Base-by-base conservation (phyloP, 768 basidiomycete genomes). In the Tulasnella sp. region DNA sequence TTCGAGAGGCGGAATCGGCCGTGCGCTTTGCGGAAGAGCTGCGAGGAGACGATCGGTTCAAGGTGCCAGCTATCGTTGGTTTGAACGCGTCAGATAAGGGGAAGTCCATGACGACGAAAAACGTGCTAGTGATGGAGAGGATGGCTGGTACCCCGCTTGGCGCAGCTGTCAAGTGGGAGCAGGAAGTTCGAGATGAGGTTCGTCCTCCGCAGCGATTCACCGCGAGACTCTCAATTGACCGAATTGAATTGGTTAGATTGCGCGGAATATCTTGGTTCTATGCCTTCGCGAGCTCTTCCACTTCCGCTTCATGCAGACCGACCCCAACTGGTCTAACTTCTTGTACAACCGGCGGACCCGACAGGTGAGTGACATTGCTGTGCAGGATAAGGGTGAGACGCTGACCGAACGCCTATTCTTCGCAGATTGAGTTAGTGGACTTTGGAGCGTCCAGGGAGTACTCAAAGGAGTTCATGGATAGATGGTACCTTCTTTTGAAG, bases 281-380 rank as follows among this genome's bases (percentile, higher is more conserved):
- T 98, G 95, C 82, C 85, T 99, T 55, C 90, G 88, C 78, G 98
- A 99, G 83, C 88, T 99, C 9, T 98, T 98, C 83, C 87, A 91
- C 79, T 97, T 98, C 86, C 87, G 93, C 40, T 84, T 92, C 61
- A 99, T 99, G 98, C 98, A 99, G 84, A 99, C 97, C 0, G 97
- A 99, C 83, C 98, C 98, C 3, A 99, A 99, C 82, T 99, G 94
- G 93, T 93, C 94, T 11, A 99, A 99, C 84, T 99, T 99, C 85
- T 86, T 99, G 32, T 98, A 93, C 91, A 92, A 96, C 83, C 81
- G 86, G 0, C 79, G 85, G 3, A 90, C 90, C 1, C 87, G 88
- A 61, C 89, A 91, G 87, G 93, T 91, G 26, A 35, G 83, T 79
- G 26, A 16, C 23, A 2, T 48, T 46, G 44, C 55, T 55, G 73